These are phyloP conservation scores for Trametopsis cervina DNA, from an alignment of 768 basidiomycete species.

Conservation along the genomic window DNA sequence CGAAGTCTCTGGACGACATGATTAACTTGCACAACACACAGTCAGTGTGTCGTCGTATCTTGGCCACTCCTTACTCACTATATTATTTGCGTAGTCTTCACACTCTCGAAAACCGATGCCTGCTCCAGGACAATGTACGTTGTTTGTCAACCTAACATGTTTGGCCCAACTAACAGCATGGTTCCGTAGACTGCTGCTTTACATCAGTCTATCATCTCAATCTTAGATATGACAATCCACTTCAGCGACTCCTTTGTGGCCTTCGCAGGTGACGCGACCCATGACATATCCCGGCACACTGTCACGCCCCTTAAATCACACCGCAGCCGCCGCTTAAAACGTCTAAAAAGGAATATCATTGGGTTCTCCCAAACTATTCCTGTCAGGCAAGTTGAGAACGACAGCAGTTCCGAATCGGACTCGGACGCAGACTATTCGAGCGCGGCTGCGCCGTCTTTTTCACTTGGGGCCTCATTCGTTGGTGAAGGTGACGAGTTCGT, in stretches of 20 bases:
- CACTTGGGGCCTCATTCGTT: conserved; percentile 26
- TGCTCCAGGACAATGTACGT: conserved; percentile 55
- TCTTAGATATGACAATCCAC: conserved; percentile 68
- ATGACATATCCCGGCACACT: conserved; percentile 44
- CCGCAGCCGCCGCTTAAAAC: conserved; percentile 52
- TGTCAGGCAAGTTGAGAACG: conserved; percentile 25
- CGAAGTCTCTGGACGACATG: conserved; percentile 70
- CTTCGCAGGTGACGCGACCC: conserved; percentile 55
- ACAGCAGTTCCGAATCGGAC: conserved; percentile 29
- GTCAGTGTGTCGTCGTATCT: conserved; percentile 34
- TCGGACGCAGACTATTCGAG: conserved; percentile 21
- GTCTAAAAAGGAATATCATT: conserved; percentile 50
- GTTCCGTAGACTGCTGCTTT: conserved; percentile 51
- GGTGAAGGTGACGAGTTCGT: conserved; percentile 36
- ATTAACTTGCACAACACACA: conserved; percentile 62
- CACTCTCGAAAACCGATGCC: conserved; percentile 52
- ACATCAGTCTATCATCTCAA: conserved; percentile 56
- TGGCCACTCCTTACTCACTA: background rate
- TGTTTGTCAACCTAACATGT: background rate
- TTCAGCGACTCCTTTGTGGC: conserved; percentile 60
- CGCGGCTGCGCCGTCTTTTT: conserved; percentile 32
- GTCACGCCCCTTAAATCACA: conserved; percentile 48
- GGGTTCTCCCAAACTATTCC: conserved; percentile 42
- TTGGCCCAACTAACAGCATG: background rate
- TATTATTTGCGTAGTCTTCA: conserved; percentile 38